These are phyloP conservation scores for Corynascus novoguineensis DNA, from an alignment of 495 filamentous ascomycete genomes.

Conservation along the genomic window DNA sequence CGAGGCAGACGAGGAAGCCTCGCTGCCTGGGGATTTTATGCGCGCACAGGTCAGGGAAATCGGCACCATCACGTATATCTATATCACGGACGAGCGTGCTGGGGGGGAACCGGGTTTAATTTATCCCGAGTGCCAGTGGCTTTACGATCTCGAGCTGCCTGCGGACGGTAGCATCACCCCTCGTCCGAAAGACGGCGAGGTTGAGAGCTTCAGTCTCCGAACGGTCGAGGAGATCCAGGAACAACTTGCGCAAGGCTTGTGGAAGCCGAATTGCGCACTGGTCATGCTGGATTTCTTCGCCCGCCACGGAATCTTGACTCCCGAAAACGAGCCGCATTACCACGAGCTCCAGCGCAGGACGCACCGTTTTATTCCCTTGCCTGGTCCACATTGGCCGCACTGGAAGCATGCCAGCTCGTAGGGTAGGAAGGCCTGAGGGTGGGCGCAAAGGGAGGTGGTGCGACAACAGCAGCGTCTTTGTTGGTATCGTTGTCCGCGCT, in stretches of 20 bases:
- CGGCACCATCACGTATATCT: conserved; percentile 80
- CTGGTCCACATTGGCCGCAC: conserved; percentile 50
- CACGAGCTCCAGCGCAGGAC: conserved; percentile 68
- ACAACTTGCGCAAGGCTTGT: conserved; percentile 63
- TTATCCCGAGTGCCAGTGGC: conserved; percentile 87
- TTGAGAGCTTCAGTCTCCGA: conserved; percentile 75
- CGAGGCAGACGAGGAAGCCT: conserved; percentile 85
- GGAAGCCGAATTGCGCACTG: conserved; percentile 91
- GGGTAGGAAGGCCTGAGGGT: conserved; percentile 6
- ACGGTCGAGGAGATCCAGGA: conserved; percentile 68
- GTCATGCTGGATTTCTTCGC: conserved; percentile 87
- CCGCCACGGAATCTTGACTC: conserved; percentile 72
- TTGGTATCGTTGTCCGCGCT: conserved; percentile 25
- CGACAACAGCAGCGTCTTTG: conserved; percentile 12
- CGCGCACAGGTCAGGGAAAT: conserved; percentile 48
- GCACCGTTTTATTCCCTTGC: conserved; percentile 79
- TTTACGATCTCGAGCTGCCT: conserved; percentile 81
- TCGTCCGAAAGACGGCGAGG: conserved; percentile 77
- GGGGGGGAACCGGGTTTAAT: conserved; percentile 83
- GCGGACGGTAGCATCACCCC: conserved; percentile 53
- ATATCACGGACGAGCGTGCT: conserved; percentile 67
- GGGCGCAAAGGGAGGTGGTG: conserved; percentile 1
- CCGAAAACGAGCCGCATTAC: conserved; percentile 77
- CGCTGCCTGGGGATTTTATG: conserved; percentile 67
- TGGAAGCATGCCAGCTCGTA: conserved; percentile 8